Percentiles rank a stretch among this genome's conserved stretches.
Evolutionary conservation across 2,329 filamentous ascomycete species (phyloP).

Genomic region (Cyanodermella asteris): DNA sequence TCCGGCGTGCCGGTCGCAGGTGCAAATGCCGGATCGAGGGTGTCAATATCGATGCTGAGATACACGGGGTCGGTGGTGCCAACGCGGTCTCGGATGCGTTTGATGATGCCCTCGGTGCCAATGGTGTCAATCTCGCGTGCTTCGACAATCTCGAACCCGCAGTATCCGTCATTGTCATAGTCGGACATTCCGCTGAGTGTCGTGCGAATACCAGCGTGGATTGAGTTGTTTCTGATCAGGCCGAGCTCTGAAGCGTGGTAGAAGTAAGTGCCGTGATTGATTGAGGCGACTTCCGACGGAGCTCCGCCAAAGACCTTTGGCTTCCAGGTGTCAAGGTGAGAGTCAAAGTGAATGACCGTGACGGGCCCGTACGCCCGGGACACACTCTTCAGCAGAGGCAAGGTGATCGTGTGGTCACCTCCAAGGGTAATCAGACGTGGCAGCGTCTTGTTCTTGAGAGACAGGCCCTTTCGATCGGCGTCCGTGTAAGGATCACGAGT

Average conservation of each 20-base stretch:
- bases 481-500: constrained; percentile 49
- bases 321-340: constrained; percentile 43
- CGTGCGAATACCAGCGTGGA: constrained; percentile 71
- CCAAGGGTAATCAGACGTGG: constrained; percentile 58
- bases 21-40: constrained; percentile 54
- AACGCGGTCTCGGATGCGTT: constrained; percentile 53
- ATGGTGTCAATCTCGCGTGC: constrained; percentile 49
- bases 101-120: constrained; percentile 52
- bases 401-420: constrained; percentile 23
- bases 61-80: constrained; percentile 58
- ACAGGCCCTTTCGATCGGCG: constrained; percentile 42
- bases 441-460: constrained; percentile 51
- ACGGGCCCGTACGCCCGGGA: constrained; percentile 46
- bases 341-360: constrained; percentile 42
- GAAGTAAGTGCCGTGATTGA: constrained; percentile 83
- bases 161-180: constrained; percentile 71
- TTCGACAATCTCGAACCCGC: constrained; percentile 64
- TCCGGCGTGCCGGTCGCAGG: constrained; percentile 36
- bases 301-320: constrained; percentile 75
- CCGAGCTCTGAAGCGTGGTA: constrained; percentile 64
- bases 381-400: constrained; percentile 32
- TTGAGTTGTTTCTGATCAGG: constrained; percentile 56
- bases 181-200: constrained; percentile 58
- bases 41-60: constrained; percentile 70
- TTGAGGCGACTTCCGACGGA: constrained; percentile 49